Evolutionary conservation across 1,139 yeast genomes (phyloP).

Genomic region (Candida sp.): DNA sequence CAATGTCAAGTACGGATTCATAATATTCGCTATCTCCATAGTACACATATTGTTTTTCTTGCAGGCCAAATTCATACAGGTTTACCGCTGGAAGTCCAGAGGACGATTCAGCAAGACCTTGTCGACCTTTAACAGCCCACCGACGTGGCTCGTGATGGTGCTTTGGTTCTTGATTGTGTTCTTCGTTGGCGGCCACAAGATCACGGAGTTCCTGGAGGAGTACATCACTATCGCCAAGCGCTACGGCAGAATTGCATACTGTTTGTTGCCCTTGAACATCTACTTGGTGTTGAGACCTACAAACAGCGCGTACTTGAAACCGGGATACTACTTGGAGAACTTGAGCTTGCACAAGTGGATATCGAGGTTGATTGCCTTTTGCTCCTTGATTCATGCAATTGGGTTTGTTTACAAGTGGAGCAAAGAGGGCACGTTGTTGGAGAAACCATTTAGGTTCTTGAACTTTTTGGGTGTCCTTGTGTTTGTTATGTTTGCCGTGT

Average conservation of each 20-base stretch:
- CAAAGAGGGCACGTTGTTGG: slow-evolving; percentile 28
- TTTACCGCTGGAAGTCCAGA: slow-evolving; percentile 25
- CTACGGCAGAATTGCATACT: slow-evolving; percentile 65
- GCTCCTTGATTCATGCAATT: slow-evolving; percentile 58
- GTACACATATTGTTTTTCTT: slow-evolving; percentile 21
- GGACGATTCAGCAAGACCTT: slow-evolving; percentile 22
- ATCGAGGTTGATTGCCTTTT: slow-evolving; percentile 62
- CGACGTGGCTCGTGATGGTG: slow-evolving; percentile 29
- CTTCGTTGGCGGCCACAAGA: slow-evolving; percentile 22
- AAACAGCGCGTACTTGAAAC: slow-evolving; percentile 43
- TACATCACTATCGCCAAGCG: slow-evolving; percentile 36
- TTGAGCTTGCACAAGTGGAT: slow-evolving; percentile 81
- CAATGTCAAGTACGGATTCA: slow-evolving; percentile 55
- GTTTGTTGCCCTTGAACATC: slow-evolving; percentile 67
- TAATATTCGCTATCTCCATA: slow-evolving; percentile 38
- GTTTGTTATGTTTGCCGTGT: slow-evolving; percentile 41
- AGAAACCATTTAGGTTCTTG: slow-evolving; percentile 43
- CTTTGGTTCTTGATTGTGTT: slow-evolving; percentile 36
- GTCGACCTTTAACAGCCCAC: slow-evolving; percentile 21
- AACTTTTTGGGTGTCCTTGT: slow-evolving; percentile 71
- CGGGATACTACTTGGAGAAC: slow-evolving; percentile 59
- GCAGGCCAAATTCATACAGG: slow-evolving; percentile 10
- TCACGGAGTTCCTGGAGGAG: slow-evolving; percentile 25
- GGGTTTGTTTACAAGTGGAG: slow-evolving; percentile 58
- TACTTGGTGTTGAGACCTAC: slow-evolving; percentile 63